Evolutionary conservation across 2,329 filamentous ascomycete genomes (phyloP).

Genomic region (Xylaria arbuscula): DNA sequence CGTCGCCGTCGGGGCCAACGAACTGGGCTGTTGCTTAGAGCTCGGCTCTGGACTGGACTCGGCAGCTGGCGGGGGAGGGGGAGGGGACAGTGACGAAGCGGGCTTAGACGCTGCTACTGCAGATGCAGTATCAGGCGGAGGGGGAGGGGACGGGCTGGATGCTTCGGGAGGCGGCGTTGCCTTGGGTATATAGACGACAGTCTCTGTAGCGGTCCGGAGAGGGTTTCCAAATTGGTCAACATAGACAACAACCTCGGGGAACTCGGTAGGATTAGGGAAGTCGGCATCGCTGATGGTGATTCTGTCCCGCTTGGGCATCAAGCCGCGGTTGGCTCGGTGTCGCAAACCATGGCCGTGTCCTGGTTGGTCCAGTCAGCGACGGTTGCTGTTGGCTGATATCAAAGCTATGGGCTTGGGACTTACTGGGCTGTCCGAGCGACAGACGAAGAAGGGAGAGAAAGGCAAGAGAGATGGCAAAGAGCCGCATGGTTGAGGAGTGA

Average conservation of each 20-base stretch:
- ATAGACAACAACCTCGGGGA: conserved; percentile 66
- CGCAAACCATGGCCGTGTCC: conserved; percentile 51
- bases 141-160: conserved; percentile 24
- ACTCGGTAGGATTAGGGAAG: conserved; percentile 55
- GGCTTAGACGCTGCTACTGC: conserved; percentile 33
- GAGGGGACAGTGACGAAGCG: conserved; percentile 11
- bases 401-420: conserved; percentile 31
- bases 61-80: conserved; percentile 24
- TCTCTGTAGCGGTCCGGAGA: conserved; percentile 57
- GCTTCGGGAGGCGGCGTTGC: conserved; percentile 32
- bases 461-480: conserved; percentile 52
- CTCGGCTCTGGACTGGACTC: conserved; percentile 33
- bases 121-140: conserved; percentile 19
- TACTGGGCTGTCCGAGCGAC: conserved; percentile 56
- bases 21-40: conserved; percentile 33
- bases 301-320: conserved; percentile 43
- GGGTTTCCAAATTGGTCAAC: conserved; percentile 68
- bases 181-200: conserved; percentile 48
- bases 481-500: conserved; percentile 57
- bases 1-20: conserved; percentile 22
- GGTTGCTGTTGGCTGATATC: background rate
- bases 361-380: conserved; percentile 34
- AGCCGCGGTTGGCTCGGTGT: conserved; percentile 41
- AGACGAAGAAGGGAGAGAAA: conserved; percentile 55
- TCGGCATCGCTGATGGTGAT: conserved; percentile 53